Evolutionary conservation across 495 filamentous ascomycete species (phyloP), one percentile per base, ranked within the genome.

Genomic region (Lasiosphaeria ovina): DNA sequence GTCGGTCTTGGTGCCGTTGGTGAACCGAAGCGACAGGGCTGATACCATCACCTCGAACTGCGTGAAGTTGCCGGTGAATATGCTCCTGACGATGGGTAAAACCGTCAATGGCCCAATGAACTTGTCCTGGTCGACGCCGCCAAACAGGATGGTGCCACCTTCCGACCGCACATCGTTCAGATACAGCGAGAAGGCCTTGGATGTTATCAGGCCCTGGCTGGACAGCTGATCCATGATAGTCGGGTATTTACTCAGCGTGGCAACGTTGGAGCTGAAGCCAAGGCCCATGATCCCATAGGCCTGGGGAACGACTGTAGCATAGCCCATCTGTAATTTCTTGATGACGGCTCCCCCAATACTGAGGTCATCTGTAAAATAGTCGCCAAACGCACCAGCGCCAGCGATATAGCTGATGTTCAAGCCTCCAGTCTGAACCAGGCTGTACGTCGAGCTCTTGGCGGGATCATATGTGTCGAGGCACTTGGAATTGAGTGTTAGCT

Each of bases 371-470:
- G 78, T 83, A 33, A 86, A 87, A 69, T 96, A 97, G 68, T 92
- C 90, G 10, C 94, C 94, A 3, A 63, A 36, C 5, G 73, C 70
- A 8, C 45, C 59, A 38, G 65, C 51, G 34, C 85, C 83, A 71
- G 97, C 94, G 8, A 88, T 86, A 70, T 98, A 98, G 8, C 76
- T 77, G 62, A 98, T 97, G 58, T 87, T 83, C 76, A 98, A 98
- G 9, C 62, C 67, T 56, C 85, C 75, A 35, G 72, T 74, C 33
- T 80, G 80, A 31, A 95, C 72, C 57, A 83, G 81, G 44, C 83
- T 70, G 76, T 86, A 92, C 0, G 92, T 86, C 6, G 85, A 14
- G 36, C 92, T 96, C 7, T 79, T 74, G 61, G 76, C 81, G 12
- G 84, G 73, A 64, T 90, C 72, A 60, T 74, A 73, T 16, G 70